Evolutionary conservation across 2,329 filamentous ascomycete species (phyloP).

Genomic region (Colletotrichum tofieldiae): DNA sequence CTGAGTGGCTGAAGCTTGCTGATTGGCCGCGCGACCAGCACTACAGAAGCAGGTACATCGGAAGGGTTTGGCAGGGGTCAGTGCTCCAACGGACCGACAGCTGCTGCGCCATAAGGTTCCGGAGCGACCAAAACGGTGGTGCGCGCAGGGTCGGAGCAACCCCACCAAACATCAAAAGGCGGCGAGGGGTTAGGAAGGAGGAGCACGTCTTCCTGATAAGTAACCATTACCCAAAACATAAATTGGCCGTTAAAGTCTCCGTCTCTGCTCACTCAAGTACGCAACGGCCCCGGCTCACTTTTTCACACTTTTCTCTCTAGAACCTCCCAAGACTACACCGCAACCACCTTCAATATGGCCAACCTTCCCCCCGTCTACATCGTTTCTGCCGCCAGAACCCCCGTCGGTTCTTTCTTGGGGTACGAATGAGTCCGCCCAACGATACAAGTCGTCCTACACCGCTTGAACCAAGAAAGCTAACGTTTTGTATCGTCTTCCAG

Average conservation of each 20-base stretch:
- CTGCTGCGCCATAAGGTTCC: conserved; percentile 37
- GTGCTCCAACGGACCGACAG: conserved; percentile 22
- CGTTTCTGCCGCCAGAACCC: conserved; percentile 91
- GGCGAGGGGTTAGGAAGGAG: conserved; percentile 22
- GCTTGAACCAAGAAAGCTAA: conserved; percentile 33
- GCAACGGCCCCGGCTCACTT: conserved; percentile 6
- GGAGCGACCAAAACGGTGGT: conserved; percentile 10
- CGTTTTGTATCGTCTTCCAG: conserved; percentile 62
- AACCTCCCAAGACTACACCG: background rate
- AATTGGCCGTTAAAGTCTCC: conserved; percentile 16
- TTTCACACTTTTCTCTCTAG: background rate
- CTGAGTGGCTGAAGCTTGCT: conserved; percentile 25
- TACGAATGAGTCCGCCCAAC: conserved; percentile 56
- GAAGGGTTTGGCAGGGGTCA: conserved; percentile 10
- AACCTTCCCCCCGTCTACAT: conserved; percentile 93
- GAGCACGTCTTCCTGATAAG: conserved; percentile 33
- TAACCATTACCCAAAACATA: conserved; percentile 39
- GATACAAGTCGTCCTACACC: conserved; percentile 33
- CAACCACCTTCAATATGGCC: conserved; percentile 72
- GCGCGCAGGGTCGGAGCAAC: conserved; percentile 29
- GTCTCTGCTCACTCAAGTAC: conserved; percentile 23
- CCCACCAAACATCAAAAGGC: conserved; percentile 42
- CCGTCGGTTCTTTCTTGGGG: conserved; percentile 95
- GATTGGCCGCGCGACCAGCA: conserved; percentile 11
- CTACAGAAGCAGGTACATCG: conserved; percentile 34